Evolutionary conservation across 306 rosid species (phyloP).

Genomic region (Inga leiocalycina): DNA sequence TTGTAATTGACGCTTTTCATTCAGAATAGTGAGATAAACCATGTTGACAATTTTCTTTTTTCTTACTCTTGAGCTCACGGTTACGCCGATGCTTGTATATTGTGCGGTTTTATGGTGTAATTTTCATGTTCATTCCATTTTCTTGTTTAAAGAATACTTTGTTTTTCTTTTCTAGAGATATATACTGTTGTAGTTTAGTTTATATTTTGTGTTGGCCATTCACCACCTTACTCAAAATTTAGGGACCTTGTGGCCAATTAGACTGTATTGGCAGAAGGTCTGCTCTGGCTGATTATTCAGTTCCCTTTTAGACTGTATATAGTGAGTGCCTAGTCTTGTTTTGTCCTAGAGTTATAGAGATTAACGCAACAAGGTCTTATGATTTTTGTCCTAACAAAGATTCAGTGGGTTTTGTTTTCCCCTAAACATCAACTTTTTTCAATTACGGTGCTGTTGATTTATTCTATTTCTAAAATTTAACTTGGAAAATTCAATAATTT

Average conservation of each 20-base stretch:
- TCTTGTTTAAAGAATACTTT: neutral
- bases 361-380: neutral
- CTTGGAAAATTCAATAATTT: neutral
- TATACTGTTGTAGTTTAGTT: neutral
- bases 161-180: neutral
- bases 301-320: neutral
- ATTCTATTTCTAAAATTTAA: neutral
- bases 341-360: neutral
- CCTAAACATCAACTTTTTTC: neutral
- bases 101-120: neutral
- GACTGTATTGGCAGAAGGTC: neutral
- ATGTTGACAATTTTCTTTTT: conserved; percentile 7
- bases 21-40: conserved; percentile 5
- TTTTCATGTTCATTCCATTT: neutral
- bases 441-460: neutral
- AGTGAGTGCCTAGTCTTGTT: neutral
- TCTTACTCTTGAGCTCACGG: neutral
- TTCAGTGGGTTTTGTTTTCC: neutral
- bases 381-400: neutral
- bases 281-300: neutral
- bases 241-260: neutral
- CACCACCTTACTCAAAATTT: neutral
- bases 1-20: conserved; percentile 26
- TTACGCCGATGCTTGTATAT: neutral
- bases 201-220: neutral